Base-by-base conservation (phyloP, 2,329 filamentous ascomycete genomes). In the Fusarium nodosum region DNA sequence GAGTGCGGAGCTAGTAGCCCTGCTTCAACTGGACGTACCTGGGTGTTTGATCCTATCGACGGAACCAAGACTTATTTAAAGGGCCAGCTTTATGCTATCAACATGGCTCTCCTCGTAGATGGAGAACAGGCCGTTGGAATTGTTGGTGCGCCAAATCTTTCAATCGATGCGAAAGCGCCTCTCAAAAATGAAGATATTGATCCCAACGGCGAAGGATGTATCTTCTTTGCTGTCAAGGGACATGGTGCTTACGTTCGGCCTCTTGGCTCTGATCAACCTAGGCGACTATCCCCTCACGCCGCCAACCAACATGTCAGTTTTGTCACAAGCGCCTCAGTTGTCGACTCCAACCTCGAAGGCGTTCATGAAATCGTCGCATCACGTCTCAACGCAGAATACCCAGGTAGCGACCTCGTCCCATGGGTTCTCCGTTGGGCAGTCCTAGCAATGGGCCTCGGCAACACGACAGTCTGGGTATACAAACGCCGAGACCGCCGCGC, bases 41-140 rank as follows among this genome's bases (percentile, higher is more conserved):
- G 87, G 86, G 81, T 89, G 0, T 88, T 89, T 69, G 87, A 89
- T 70, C 87, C 87, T 1, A 88, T 89, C 31, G 87, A 89, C 66
- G 87, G 87, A 10, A 89, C 87, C 3, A 84, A 85, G 77, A 87
- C 85, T 1, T 89, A 86, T 56, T 79, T 89, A 11, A 77, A 79
- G 13, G 82, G 84, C 8, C 79, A 87, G 69, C 82, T 87, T 47
- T 89, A 88, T 68, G 87, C 85, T 58, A 85, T 88, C 75, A 88
- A 88, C 60, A 79, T 87, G 20, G 85, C 81, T 3, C 79, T 89
- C 5, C 74, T 89, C 5, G 78, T 84, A 33, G 84, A 82, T 28
- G 84, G 85, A 5, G 75, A 78, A 59, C 86, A 88, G 73, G 76
- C 82, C 3, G 77, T 87, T 39, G 82, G 83, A 18, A 81, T 84